Percentiles rank a stretch among this genome's conserved stretches.
phyloP scores from a whole-genome alignment of 441 rosid species.

The Pelargonium citronellum region DNA sequence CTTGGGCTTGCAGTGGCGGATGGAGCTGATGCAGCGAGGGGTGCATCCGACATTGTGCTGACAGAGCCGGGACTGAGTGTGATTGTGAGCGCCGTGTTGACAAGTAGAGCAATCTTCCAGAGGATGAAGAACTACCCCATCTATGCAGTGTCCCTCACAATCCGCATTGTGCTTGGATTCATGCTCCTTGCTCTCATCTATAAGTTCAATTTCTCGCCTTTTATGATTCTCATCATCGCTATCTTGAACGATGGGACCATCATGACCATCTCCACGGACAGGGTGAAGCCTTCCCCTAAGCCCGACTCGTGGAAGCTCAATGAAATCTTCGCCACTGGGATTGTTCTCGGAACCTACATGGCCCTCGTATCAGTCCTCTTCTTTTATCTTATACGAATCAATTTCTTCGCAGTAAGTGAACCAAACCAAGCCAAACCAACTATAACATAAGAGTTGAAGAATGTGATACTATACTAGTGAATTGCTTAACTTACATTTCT shows the following conservation, averaged over 20 bases:
- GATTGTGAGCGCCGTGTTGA: slow-evolving; percentile 73
- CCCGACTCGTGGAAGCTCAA: slow-evolving; percentile 92
- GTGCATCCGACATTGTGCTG: slow-evolving; percentile 89
- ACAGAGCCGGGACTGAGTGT: slow-evolving; percentile 90
- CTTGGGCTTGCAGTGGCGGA: slow-evolving; percentile 89
- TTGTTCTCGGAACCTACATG: slow-evolving; percentile 74
- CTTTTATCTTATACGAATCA: slow-evolving; percentile 59
- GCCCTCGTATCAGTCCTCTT: slow-evolving; percentile 62
- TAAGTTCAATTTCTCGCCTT: slow-evolving; percentile 87
- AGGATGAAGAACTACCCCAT: slow-evolving; percentile 99
- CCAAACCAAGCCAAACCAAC: not conserved
- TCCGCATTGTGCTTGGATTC: slow-evolving; percentile 85
- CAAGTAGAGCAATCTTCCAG: slow-evolving; percentile 91
- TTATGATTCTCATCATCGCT: slow-evolving; percentile 89
- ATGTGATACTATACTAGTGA: not conserved
- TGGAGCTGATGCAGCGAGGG: slow-evolving; percentile 85
- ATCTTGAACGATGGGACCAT: slow-evolving; percentile 89
- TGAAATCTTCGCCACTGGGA: slow-evolving; percentile 76
- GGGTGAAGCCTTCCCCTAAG: slow-evolving; percentile 82
- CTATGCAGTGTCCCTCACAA: slow-evolving; percentile 90
- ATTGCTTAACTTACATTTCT: slow-evolving; percentile 12
- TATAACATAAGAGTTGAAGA: not conserved
- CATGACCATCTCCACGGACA: slow-evolving; percentile 87
- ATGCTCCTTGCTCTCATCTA: slow-evolving; percentile 75
- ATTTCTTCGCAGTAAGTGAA: slow-evolving; percentile 58